phyloP scores from a whole-genome alignment of 805 yeast genomes.

The Zygosaccharomyces rouxii region DNA sequence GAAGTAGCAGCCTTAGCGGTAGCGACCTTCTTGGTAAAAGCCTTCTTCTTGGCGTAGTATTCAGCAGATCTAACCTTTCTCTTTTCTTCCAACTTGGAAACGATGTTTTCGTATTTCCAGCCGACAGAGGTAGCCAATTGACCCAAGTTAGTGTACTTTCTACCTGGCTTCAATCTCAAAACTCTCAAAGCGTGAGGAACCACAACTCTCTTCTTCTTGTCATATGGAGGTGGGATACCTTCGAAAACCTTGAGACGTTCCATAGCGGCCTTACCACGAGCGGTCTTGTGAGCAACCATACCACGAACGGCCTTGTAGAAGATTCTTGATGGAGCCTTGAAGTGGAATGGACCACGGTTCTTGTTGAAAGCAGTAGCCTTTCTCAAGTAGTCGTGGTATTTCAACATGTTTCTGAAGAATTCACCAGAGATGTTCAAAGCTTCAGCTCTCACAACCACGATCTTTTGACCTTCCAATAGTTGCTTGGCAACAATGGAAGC shows the following conservation, averaged over 20 bases:
- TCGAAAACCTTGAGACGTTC: conserved; percentile 99
- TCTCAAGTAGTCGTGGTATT: conserved; percentile 99
- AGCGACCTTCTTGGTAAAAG: conserved; percentile 86
- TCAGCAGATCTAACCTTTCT: conserved; percentile 98
- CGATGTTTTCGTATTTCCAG: conserved; percentile 99
- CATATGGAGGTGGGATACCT: conserved; percentile 99
- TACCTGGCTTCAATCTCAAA: conserved; percentile 98
- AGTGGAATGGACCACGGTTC: conserved; percentile 99
- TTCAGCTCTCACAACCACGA: conserved; percentile 96
- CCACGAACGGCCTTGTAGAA: conserved; percentile 99
- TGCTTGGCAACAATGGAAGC: conserved; percentile 99
- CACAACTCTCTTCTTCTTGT: conserved; percentile 99
- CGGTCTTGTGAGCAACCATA: conserved; percentile 99
- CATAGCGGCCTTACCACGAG: conserved; percentile 99
- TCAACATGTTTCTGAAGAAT: conserved; percentile 99
- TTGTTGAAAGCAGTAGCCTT: conserved; percentile 99
- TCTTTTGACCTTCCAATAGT: conserved; percentile 95
- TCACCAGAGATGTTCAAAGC: conserved; percentile 99
- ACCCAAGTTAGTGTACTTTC: conserved; percentile 98
- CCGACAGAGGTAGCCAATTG: conserved; percentile 95
- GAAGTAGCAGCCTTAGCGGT: conserved; percentile 86
- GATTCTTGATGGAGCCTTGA: conserved; percentile 99
- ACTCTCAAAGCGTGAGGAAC: conserved; percentile 99
- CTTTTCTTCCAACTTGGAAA: conserved; percentile 97
- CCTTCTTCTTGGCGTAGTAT: conserved; percentile 97